phyloP scores from a whole-genome alignment of 768 basidiomycete genomes.

The Erythrobasidium yunnanense region DNA sequence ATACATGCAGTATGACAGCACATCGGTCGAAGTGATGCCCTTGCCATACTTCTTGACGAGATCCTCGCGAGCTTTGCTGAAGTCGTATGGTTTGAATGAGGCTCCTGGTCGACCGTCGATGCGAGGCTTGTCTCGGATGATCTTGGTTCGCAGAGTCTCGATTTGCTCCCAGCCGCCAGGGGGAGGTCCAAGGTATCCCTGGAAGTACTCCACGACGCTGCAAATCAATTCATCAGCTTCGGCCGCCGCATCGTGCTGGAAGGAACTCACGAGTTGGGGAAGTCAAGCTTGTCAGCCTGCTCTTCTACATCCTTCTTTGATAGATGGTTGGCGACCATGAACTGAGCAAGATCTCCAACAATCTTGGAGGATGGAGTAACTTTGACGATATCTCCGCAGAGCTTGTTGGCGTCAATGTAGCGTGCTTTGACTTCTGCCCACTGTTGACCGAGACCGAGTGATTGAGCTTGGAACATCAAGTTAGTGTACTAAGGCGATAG shows the following conservation, averaged over 20 bases:
- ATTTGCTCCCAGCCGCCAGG: conserved; percentile 97
- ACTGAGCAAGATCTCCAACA: conserved; percentile 95
- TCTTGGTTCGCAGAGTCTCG: conserved; percentile 79
- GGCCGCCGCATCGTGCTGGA: too few relatives aligned
- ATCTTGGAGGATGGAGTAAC: conserved; percentile 99
- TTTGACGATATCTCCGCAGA: conserved; percentile 98
- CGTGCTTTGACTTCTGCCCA: conserved; percentile 96
- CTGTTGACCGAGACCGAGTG: conserved; percentile 90
- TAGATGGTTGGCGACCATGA: conserved; percentile 68
- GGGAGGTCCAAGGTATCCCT: conserved; percentile 94
- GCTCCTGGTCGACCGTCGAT: conserved; percentile 89
- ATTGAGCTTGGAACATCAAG: conserved; percentile 82
- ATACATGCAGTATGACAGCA: conserved; percentile 89
- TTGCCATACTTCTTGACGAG: conserved; percentile 87
- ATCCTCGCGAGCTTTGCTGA: conserved; percentile 74
- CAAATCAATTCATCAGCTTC: too few relatives aligned
- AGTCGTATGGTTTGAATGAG: conserved; percentile 75
- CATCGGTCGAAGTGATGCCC: conserved; percentile 85
- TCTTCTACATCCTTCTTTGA: conserved; percentile 74
- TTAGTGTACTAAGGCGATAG: conserved; percentile 41
- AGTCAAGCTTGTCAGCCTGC: conserved; percentile 80
- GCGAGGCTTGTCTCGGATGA: conserved; percentile 86
- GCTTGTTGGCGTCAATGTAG: conserved; percentile 93
- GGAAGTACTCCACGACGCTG: conserved; percentile 74
- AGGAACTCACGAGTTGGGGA: conserved; percentile 52